A percentile compares a stretch with the other conserved stretches of the same genome.
Conservation (phyloP, 176 grass and related monocot genomes). For the Cenchrus americanus region DNA sequence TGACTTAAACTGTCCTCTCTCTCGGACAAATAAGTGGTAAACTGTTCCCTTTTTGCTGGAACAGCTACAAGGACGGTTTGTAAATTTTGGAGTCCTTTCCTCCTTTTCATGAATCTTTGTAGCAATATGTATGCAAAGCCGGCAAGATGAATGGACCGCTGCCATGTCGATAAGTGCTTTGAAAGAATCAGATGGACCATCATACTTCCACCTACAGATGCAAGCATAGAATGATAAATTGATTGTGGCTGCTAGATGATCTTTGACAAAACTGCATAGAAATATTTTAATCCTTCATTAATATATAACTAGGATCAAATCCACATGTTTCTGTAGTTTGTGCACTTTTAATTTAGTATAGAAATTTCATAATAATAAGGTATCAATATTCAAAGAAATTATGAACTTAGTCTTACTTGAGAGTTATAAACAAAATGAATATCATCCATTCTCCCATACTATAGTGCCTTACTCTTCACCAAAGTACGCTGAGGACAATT, state of each 20-base stretch:
- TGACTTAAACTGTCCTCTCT: slow-evolving; percentile 78
- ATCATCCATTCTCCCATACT: neutral
- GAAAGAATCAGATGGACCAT: slow-evolving; percentile 95
- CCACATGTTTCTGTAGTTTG: neutral
- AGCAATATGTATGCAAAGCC: slow-evolving; percentile 92
- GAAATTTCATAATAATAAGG: neutral
- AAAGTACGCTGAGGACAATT: neutral
- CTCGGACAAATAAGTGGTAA: slow-evolving; percentile 94
- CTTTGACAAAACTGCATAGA: slow-evolving; percentile 12
- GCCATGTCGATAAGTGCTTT: slow-evolving; percentile 98
- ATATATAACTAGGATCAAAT: slow-evolving; percentile 17
- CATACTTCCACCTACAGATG: slow-evolving; percentile 85
- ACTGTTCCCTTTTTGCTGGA: slow-evolving; percentile 61
- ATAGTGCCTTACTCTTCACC: neutral
- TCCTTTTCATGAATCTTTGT: slow-evolving; percentile 86
- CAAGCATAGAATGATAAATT: slow-evolving; percentile 16
- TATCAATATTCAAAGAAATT: neutral
- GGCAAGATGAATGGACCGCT: slow-evolving; percentile 93
- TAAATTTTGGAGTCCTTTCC: slow-evolving; percentile 67
- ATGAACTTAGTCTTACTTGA: too few relatives aligned
- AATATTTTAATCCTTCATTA: neutral
- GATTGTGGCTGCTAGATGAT: slow-evolving; percentile 10
- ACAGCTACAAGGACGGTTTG: slow-evolving; percentile 84
- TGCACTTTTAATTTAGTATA: neutral
- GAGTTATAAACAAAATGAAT: too few relatives aligned